Evolutionary conservation across 2,329 filamentous ascomycete species (phyloP), one percentile per base, ranked within the genome.

Genomic region (Ramularia collo-cygni): DNA sequence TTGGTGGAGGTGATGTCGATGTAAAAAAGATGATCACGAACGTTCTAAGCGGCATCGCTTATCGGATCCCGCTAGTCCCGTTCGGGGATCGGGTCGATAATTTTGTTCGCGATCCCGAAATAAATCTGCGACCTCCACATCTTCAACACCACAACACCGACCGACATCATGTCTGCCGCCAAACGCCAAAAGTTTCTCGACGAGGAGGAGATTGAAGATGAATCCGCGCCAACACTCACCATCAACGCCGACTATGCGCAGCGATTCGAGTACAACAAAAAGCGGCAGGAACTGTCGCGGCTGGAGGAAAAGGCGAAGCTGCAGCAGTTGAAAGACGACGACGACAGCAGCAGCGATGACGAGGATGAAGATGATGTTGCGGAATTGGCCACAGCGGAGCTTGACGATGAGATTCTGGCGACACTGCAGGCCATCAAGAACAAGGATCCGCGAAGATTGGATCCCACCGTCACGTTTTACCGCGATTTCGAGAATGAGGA

Each of bases 231-330:
- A 13, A 43, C 46, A 37, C 55, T 96, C 61, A 88, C 84, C 61
- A 81, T 98, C 64, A 96, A 98, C 64, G 73, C 88, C 61, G 86
- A 93, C 37, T 98, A 82, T 63, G 92, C 92, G 30, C 79, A 77
- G 52, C 76, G 86, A 28, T 96, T 95, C 55, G 92, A 98, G 64
- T 76, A 96, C 67, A 98, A 98, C 68, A 95, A 96, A 70, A 95
- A 95, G 69, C 78, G 90, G 42, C 89, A 94, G 60, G 92, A 98
- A 62, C 69, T 79, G 48, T 81, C 88, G 12, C 74, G 76, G 58
- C 63, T 96, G 59, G 88, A 96, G 65, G 85, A 95, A 56, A 96
- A 95, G 65, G 53, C 32, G 13, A 18, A 17, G 3, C 31, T 37
- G 8, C 42, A 33, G 21, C 52, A 49, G 38, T 37, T 51, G 10